A percentile compares a stretch with the other conserved stretches of the same genome.
Conservation (phyloP, 2,329 filamentous ascomycete genomes). For the Drechslerella dactyloides region DNA sequence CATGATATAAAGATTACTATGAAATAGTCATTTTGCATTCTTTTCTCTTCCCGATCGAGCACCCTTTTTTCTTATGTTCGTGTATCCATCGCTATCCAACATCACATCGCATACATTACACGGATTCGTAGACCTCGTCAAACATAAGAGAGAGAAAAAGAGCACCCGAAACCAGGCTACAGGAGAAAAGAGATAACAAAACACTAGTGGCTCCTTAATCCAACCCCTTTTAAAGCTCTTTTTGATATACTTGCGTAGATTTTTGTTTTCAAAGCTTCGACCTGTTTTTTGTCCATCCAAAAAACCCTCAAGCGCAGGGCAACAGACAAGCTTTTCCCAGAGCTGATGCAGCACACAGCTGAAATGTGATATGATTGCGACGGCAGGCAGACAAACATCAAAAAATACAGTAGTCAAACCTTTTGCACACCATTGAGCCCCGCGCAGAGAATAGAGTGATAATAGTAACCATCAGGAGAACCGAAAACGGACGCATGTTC, state of each 20-base stretch:
- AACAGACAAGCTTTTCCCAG: slow-evolving; percentile 31
- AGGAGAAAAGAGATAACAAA: slow-evolving; percentile 19
- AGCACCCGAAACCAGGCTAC: slow-evolving; percentile 5
- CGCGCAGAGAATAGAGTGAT: not conserved
- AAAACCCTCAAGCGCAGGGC: not conserved
- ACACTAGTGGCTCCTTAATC: too few species aligned
- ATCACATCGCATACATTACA: not conserved
- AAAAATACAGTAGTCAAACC: not conserved
- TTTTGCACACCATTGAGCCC: slow-evolving; percentile 4
- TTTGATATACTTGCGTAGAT: slow-evolving; percentile 6
- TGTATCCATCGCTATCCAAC: slow-evolving; percentile 24
- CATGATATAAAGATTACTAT: not conserved
- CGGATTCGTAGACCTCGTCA: slow-evolving; percentile 5
- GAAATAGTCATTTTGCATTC: slow-evolving; percentile 2
- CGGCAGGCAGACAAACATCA: not conserved
- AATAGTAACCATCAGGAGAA: not conserved
- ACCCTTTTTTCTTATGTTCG: slow-evolving; percentile 33
- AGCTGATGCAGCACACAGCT: not conserved
- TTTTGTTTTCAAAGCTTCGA: slow-evolving; percentile 44
- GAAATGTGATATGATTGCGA: slow-evolving; percentile 2
- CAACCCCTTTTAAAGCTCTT: not conserved
- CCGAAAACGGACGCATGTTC: slow-evolving; percentile 10
- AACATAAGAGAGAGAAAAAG: slow-evolving; percentile 24
- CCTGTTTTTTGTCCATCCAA: too few species aligned
- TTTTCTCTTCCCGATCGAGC: not conserved